Base-by-base conservation (phyloP, 2,329 filamentous ascomycete genomes). In the Pseudogymnoascus sp. region DNA sequence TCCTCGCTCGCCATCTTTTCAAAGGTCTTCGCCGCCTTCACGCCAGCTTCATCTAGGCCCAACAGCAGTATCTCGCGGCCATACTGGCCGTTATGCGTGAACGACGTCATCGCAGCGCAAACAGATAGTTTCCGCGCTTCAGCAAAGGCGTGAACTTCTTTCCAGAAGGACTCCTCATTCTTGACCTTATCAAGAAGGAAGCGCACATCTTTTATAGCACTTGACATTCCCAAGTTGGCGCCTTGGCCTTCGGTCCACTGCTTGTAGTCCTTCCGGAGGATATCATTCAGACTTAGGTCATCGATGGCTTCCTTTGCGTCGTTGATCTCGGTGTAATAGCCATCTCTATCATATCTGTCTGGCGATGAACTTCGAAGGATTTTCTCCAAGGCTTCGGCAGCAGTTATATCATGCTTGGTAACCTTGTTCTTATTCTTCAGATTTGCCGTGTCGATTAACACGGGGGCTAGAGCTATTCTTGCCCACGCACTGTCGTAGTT, bases 191-290 rank as follows among this genome's bases (percentile, higher is more conserved):
- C 84, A 9, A 84, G 71, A 40, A 93, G 74, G 65, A 86, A 89
- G 4, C 75, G 74, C 5, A 93, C 74, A n/a, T 81, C 75, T 67
- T 85, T 85, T 2, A 89, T 84, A 2, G 88, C 79, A 43, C 83
- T 83, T 68, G 84, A 84, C 62, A 90, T 84, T n/a, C 90, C 90
- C 4, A 93, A 79, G 16, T 76, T 79, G 38, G 85, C 71, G 0
- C 70, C 72, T 3, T 74, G 76, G 9, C 77, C 76, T 62, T 85
- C 83, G 9, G 76, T 76, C 90, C 90, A 95, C 71, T 89, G 81
- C 76, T 96, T 96, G 76, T 93, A 96, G 75, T 96, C 90, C 73
- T 93, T 93, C 66, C 88, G 81, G 61, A 93, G 75, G 40, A 93
- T 81, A 68, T 93, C 90, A 21, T 81, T 76, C 67, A 91, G 74